These are phyloP conservation scores for Lanmaoa pseudosensibilis DNA, from an alignment of 768 basidiomycete species.

Conservation along the genomic window DNA sequence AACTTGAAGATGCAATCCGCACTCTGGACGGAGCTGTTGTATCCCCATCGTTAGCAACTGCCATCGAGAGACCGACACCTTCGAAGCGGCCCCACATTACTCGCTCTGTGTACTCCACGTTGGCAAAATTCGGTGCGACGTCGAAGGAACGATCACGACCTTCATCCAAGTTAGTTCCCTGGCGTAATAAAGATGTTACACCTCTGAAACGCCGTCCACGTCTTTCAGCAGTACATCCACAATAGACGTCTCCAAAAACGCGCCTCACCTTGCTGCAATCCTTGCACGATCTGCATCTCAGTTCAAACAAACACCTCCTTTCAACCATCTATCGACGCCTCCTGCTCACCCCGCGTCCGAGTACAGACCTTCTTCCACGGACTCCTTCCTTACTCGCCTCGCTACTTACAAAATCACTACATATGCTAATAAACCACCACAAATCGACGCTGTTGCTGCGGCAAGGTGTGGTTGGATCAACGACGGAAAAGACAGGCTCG, in stretches of 20 bases:
- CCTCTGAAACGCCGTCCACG: constrained; percentile 2
- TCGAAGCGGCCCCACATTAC: constrained; percentile 55
- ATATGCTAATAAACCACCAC: constrained; percentile 73
- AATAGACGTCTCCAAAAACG: constrained; percentile 49
- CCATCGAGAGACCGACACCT: constrained; percentile 35
- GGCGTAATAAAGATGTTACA: not conserved
- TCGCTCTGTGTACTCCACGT: constrained; percentile 71
- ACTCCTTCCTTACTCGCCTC: constrained; percentile 72
- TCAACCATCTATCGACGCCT: constrained; percentile 38
- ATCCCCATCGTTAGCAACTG: constrained; percentile 31
- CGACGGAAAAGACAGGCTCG: constrained; percentile 75
- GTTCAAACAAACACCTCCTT: constrained; percentile 48
- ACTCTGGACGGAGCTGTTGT: constrained; percentile 64
- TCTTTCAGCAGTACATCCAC: constrained; percentile 5
- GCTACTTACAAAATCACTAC: constrained; percentile 78
- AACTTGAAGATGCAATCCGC: constrained; percentile 79
- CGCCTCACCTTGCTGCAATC: constrained; percentile 72
- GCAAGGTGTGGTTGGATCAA: constrained; percentile 84
- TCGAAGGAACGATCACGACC: constrained; percentile 44
- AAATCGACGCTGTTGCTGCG: constrained; percentile 77
- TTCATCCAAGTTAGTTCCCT: constrained; percentile 23
- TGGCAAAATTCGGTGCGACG: constrained; percentile 75
- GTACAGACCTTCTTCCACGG: constrained; percentile 76
- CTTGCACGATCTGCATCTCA: constrained; percentile 63
- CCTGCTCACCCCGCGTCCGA: constrained; percentile 44